Base-by-base conservation (phyloP, 2,329 filamentous ascomycete genomes). In the Trichoderma sp. region DNA sequence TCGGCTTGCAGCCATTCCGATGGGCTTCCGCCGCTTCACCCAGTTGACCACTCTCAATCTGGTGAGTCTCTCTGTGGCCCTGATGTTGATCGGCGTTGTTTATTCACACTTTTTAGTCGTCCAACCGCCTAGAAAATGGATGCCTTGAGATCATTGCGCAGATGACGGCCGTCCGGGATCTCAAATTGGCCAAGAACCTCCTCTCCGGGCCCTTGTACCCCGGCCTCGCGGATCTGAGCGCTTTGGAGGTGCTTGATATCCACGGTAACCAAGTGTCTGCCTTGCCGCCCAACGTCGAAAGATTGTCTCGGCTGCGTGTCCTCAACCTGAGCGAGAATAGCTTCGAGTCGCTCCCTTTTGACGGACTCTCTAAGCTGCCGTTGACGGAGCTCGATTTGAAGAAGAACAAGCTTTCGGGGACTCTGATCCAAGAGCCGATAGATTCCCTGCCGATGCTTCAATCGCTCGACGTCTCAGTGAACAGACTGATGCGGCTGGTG, bases 321-420 rank as follows among this genome's bases (percentile, higher is more conserved):
- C 79, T 98, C 58, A 94, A 97, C 72, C 75, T 97, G 24, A 87
- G 89, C 65, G 87, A 92, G 69, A 99, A 99, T 71, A 83, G 85
- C 61, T 83, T 99, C 30, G 85, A 85, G 56, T 81, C 82, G 2
- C 74, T 97, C 14, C 90, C 91, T 0, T 90, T 94, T 72, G 85
- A 89, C 7, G 80, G 83, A 4, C 80, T 98, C 34, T 83, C 85
- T 14, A 81, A 82, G 14, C 76, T 96, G 56, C 88, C 91, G 0
- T 76, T 97, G 47, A 86, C 85, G 0, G 92, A 97, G 69, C 78
- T 98, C 2, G 81, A 86, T 56, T 88, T 88, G 9, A 86, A 88
- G 43, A 93, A 91, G 75, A 98, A 98, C 76, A 88, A 88, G 66
- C 81, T 98, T 2, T 82, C 82, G 14, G 92, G 90, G 1, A 85